phyloP scores from a whole-genome alignment of 1,284 basidiomycete genomes.

The Austroboletus rostrupii region DNA sequence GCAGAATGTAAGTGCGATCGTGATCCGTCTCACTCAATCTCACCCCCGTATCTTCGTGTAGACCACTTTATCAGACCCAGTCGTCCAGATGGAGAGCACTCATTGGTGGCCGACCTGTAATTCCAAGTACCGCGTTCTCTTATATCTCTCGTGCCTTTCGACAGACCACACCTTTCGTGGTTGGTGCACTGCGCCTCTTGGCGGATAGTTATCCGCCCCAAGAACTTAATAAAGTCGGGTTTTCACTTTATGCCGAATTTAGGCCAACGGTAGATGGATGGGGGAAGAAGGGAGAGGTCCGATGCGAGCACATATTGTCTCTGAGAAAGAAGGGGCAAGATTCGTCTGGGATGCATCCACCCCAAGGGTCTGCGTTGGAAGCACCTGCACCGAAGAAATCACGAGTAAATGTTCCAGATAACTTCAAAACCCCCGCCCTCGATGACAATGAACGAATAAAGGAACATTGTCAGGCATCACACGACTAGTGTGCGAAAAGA shows the following conservation, averaged over 20 bases:
- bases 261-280: conserved; percentile 69
- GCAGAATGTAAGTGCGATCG: conserved; percentile 48
- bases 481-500: too few species aligned
- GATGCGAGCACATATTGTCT: conserved; percentile 56
- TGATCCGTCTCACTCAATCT: conserved; percentile 2
- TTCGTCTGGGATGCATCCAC: neutral
- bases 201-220: conserved; percentile 62
- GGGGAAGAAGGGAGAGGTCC: conserved; percentile 69
- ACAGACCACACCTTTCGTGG: conserved; percentile 68
- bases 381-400: conserved; percentile 31
- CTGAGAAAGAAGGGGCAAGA: conserved; percentile 38
- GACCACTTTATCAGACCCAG: conserved; percentile 77
- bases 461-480: too few species aligned
- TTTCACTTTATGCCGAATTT: conserved; percentile 73
- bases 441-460: conserved; percentile 24
- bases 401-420: conserved; percentile 39
- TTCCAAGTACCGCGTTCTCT: conserved; percentile 70
- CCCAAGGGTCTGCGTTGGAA: neutral
- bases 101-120: conserved; percentile 64
- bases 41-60: conserved; percentile 28
- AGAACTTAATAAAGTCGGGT: conserved; percentile 69
- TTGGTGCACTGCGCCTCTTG: conserved; percentile 80
- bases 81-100: conserved; percentile 79
- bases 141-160: conserved; percentile 82
- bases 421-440: conserved; percentile 45